Evolutionary conservation across 371 early-diverging fungal genomes (phyloP).

Genomic region (Cokeromyces recurvatus): DNA sequence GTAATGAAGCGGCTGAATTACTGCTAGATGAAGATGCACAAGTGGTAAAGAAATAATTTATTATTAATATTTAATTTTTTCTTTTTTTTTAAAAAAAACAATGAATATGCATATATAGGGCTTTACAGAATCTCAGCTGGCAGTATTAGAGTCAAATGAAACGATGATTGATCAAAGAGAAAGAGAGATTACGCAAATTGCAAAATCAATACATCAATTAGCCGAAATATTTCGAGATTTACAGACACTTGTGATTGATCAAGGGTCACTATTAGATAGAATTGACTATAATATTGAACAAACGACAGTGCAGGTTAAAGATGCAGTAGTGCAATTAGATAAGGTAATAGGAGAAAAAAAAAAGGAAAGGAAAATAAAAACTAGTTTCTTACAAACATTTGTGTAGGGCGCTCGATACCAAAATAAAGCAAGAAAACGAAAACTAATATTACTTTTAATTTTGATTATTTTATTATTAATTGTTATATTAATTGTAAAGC

Average conservation of each 20-base stretch:
- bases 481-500: conserved; percentile 64
- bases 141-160: conserved; percentile 68
- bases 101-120: conserved; percentile 40
- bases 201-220: conserved; percentile 85
- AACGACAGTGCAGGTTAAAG: conserved; percentile 69
- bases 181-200: conserved; percentile 88
- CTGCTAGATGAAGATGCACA: conserved; percentile 46
- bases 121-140: conserved; percentile 84
- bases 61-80: no score
- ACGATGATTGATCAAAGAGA: conserved; percentile 77
- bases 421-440: conserved; percentile 59
- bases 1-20: conserved; percentile 42
- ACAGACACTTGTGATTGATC: conserved; percentile 94
- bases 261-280: conserved; percentile 94
- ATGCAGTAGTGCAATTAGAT: conserved; percentile 80
- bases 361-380: no score
- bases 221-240: conserved; percentile 91
- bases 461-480: conserved; percentile 57
- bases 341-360: conserved; percentile 48
- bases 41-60: no score
- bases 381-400: no score
- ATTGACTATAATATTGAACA: conserved; percentile 97
- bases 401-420: conserved; percentile 61
- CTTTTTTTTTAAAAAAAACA: no score
- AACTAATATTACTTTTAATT: conserved; percentile 59